Base-by-base conservation (phyloP, 208 protist species). In the Willaertia magna region DNA sequence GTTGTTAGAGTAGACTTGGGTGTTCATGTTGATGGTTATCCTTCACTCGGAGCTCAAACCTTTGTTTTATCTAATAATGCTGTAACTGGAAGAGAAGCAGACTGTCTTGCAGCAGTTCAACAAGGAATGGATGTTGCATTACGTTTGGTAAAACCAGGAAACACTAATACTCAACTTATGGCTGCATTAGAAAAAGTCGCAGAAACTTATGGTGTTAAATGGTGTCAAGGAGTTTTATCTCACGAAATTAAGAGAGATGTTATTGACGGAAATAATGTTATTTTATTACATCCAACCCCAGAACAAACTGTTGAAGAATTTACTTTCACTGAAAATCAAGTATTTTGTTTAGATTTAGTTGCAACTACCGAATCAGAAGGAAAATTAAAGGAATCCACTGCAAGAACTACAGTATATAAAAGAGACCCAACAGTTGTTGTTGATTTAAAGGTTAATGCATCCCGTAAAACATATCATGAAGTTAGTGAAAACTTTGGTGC, bases 1-100 rank as follows among this genome's bases (percentile, higher is more conserved):
- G 91, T 99, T 14, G 96, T 98, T 67, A 98, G 99, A 91, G 95
- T 98, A 91, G 98, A 99, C 90, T 92, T 99, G 9, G 98, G 97
- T 81, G 93, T 95, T 81, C 98, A 99, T 49, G 91, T 99, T 30
- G 97, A 99, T 86, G 98, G 98, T 78, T 99, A 97, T 93, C 95
- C 95, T 86, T 94, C 96, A 20, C 89, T 97, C 79, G 94, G 95
- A 34, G 98, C 97, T 9, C 96, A 98, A 91, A 99, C 97, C 11
- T 90, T 98, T 78, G 92, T 99, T 83, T 91, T 97, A 49, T 94
- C 93, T 18, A 92, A 93, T 86, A 94, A 91, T 85, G 90, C 91
- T 86, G 87, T 90, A 30, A 94, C 96, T 26, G 96, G 96, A 51
- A 95, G 94, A 85, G 90, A 90, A 12, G 96, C 95, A 26, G 96